These are phyloP conservation scores for Echites panduratus DNA, from an alignment of 257 asterid genomes.

Conservation along the genomic window DNA sequence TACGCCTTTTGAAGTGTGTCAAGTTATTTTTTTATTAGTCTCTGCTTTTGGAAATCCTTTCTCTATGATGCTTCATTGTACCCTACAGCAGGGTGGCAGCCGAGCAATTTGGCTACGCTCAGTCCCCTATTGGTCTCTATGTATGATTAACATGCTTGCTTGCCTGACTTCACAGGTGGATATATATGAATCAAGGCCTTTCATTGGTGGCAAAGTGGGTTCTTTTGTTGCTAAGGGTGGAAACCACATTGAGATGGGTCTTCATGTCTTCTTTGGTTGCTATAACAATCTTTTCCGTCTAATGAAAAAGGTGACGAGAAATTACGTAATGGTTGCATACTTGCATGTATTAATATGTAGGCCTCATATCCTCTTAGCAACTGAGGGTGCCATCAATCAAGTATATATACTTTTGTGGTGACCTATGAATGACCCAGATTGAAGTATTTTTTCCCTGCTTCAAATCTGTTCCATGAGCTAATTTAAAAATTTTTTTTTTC, in stretches of 20 bases:
- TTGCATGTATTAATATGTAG: neutral
- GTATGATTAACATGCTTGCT: neutral
- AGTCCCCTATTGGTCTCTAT: neutral
- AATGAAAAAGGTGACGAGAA: constrained; percentile 72
- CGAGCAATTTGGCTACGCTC: neutral
- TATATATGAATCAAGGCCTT: constrained; percentile 80
- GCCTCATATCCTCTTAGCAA: neutral
- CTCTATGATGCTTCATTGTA: neutral
- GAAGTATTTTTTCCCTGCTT: neutral
- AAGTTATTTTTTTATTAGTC: neutral
- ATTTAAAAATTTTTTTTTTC: neutral
- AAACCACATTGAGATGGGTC: constrained; percentile 96
- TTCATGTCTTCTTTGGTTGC: constrained; percentile 99
- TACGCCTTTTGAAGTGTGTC: neutral
- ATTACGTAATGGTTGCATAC: neutral
- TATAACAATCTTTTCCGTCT: constrained; percentile 92
- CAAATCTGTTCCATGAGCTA: neutral
- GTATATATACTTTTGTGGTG: neutral
- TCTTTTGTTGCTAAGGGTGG: constrained; percentile 91
- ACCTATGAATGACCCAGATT: neutral
- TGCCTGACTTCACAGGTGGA: constrained; percentile 64
- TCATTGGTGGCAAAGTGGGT: constrained; percentile 99
- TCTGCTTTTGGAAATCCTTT: neutral
- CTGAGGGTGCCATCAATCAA: neutral
- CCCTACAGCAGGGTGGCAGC: neutral